Evolutionary conservation across 352 stramenopile species (phyloP), one percentile per base, ranked within the genome.

Genomic region (Phytophthora constricta): DNA sequence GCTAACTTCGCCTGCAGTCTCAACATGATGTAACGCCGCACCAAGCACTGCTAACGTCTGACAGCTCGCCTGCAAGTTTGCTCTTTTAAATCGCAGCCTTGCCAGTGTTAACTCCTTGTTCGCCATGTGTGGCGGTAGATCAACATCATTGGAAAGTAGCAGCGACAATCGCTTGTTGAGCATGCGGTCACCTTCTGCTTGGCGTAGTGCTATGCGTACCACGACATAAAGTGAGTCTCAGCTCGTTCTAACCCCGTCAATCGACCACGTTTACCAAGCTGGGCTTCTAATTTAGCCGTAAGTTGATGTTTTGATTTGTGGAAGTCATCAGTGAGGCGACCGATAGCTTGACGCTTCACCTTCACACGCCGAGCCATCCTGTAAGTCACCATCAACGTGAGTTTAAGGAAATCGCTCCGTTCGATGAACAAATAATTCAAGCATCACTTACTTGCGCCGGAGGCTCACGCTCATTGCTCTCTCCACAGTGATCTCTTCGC

Each of bases 361-460:
- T 84, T 88, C 41, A 92, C 68, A 5, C 81, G 84, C 11, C 80
- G 80, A 11, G 69, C 73, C 81, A 90, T 88, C 43, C 84, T 90
- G 39, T 10, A 58, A 28, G 16, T 53, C 22, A 51, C 46, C 25
- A 47, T 2, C 3, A 17, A 14, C 61, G 3, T 50, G 2, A 11
- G 43, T 20, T 41, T 47, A 65, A 13, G 16, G 17, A 31, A 41
- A 31, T 1, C 47, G 19, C 11, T 26, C 10, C 42, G 39, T n/a
- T 22, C n/a, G 17, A 10, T 11, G 2, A 48, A 48, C 13, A 11
- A 43, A 27, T 17, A 14, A 37, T 43, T 5, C 31, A 8, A 41
- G 0, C 10, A 20, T 51, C 16, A 82, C 81, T 34, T 70, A 90
- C 81, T 88, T 92, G 58, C 82, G 73, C 31, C 71, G 83, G 23